A percentile compares a stretch with the other conserved stretches of the same genome.
Evolutionary conservation across 345 rosid genomes (phyloP).

Genomic region (Cochlearia excelsa): DNA sequence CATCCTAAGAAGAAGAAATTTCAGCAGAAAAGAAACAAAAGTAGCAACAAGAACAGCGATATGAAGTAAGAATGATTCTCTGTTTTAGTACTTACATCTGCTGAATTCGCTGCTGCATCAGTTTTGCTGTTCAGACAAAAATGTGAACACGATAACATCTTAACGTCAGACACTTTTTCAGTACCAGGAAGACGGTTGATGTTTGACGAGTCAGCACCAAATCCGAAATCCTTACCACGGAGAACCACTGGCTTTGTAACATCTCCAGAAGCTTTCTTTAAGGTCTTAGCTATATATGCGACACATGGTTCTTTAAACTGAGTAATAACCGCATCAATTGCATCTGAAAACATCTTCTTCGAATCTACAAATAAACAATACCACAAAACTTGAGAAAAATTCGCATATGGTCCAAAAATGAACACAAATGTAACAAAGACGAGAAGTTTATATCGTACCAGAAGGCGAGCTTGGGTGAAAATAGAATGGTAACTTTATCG

Average conservation of each 20-base stretch:
- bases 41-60: not conserved
- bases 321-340: constrained; percentile 49
- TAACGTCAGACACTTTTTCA: constrained; percentile 38
- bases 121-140: constrained; percentile 55
- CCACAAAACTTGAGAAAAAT: constrained; percentile 14
- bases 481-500: constrained; percentile 63
- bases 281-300: constrained; percentile 52
- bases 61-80: not conserved
- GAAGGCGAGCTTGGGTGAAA: constrained; percentile 48
- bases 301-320: constrained; percentile 60
- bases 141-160: constrained; percentile 50
- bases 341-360: constrained; percentile 42
- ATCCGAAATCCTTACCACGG: constrained; percentile 54
- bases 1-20: constrained; percentile 60
- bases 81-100: constrained; percentile 61
- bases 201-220: constrained; percentile 43
- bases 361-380: constrained; percentile 44
- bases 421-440: not conserved
- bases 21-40: constrained; percentile 28
- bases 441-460: constrained; percentile 40
- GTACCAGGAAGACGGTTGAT: constrained; percentile 46
- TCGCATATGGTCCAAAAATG: not conserved
- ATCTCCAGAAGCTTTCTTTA: constrained; percentile 43
- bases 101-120: constrained; percentile 39
- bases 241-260: constrained; percentile 46